Evolutionary conservation across 2,329 filamentous ascomycete species (phyloP).

Genomic region (Balansia obtecta): DNA sequence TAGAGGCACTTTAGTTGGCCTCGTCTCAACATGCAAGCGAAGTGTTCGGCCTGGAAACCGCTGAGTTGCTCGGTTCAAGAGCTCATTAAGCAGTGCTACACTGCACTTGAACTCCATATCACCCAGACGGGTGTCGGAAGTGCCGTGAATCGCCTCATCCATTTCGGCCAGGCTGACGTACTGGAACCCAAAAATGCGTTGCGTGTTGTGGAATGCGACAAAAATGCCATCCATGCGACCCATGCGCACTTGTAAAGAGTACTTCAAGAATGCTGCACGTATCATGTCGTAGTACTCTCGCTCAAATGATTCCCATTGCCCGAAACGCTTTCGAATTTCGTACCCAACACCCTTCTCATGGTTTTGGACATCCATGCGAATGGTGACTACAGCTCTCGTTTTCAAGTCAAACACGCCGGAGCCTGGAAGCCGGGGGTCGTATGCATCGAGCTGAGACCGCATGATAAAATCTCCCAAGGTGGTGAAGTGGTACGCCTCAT

Average conservation of each 20-base stretch:
- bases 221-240: slow-evolving; percentile 98
- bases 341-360: slow-evolving; percentile 72
- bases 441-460: slow-evolving; percentile 86
- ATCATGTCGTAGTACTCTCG: slow-evolving; percentile 97
- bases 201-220: slow-evolving; percentile 88
- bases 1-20: slow-evolving; percentile 43
- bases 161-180: slow-evolving; percentile 81
- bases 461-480: slow-evolving; percentile 80
- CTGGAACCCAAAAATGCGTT: slow-evolving; percentile 95
- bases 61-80: slow-evolving; percentile 62
- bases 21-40: slow-evolving; percentile 71
- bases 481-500: slow-evolving; percentile 80
- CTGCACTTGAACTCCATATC: slow-evolving; percentile 79
- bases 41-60: slow-evolving; percentile 67
- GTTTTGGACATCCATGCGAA: slow-evolving; percentile 71
- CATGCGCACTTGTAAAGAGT: slow-evolving; percentile 92
- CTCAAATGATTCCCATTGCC: slow-evolving; percentile 83
- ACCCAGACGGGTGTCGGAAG: slow-evolving; percentile 51
- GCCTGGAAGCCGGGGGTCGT: slow-evolving; percentile 76
- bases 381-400: slow-evolving; percentile 79
- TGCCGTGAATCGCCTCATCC: slow-evolving; percentile 81
- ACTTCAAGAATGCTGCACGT: slow-evolving; percentile 85
- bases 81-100: slow-evolving; percentile 63
- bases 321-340: slow-evolving; percentile 65
- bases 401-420: slow-evolving; percentile 94